phyloP scores from a whole-genome alignment of 306 rosid species.

The Styphnolobium japonicum region DNA sequence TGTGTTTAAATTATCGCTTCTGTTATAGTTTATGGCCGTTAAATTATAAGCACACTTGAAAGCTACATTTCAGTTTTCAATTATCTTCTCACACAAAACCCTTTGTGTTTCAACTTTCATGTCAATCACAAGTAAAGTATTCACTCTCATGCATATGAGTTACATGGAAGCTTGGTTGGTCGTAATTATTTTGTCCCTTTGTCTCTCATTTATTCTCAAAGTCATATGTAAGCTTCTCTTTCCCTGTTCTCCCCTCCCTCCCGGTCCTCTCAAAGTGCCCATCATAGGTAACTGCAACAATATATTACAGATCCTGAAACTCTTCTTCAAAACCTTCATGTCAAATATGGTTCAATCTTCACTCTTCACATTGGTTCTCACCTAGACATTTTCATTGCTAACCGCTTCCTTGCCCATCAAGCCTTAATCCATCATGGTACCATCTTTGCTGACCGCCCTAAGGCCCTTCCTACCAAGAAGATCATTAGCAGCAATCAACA shows the following conservation, averaged over 20 bases:
- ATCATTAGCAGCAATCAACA: conserved; percentile 30
- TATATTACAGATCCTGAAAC: conserved; percentile 16
- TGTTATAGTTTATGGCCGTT: background rate
- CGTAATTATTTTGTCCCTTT: background rate
- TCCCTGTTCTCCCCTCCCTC: conserved; percentile 27
- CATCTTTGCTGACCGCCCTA: conserved; percentile 36
- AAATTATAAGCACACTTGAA: background rate
- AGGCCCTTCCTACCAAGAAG: conserved; percentile 1
- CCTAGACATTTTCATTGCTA: conserved; percentile 28
- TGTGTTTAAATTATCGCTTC: background rate
- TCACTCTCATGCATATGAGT: background rate
- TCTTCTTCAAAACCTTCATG: conserved; percentile 18
- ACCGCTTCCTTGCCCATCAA: conserved; percentile 32
- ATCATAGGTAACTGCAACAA: background rate
- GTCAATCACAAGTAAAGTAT: background rate
- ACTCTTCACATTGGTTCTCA: conserved; percentile 26
- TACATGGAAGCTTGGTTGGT: conserved; percentile 37
- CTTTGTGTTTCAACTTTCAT: background rate
- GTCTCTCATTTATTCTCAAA: conserved; percentile 1
- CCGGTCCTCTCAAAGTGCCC: conserved; percentile 30
- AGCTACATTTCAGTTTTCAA: background rate
- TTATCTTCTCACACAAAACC: background rate
- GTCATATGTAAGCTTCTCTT: background rate
- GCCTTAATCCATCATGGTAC: conserved; percentile 38
- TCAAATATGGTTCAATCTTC: conserved; percentile 36